Evolutionary conservation across 495 filamentous ascomycete genomes (phyloP).

Genomic region (Darksidea phi): DNA sequence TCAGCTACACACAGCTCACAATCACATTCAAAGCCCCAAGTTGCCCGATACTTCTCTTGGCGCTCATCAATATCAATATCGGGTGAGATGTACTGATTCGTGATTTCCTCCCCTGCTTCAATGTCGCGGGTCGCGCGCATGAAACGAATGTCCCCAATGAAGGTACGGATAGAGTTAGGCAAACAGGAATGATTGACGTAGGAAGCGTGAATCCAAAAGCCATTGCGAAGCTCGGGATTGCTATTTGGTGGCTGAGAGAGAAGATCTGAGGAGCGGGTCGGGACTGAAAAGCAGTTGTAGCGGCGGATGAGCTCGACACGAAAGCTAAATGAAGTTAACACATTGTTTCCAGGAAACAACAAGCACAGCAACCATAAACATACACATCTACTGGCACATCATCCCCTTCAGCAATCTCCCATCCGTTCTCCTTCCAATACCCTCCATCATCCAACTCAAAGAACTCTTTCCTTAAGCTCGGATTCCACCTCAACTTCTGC

Average conservation of each 20-base stretch:
- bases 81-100: conserved; percentile 26
- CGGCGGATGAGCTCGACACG: conserved; percentile 21
- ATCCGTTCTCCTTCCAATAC: conserved; percentile 27
- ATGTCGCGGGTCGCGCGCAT: conserved; percentile 53
- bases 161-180: conserved; percentile 49
- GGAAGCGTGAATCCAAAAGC: conserved; percentile 56
- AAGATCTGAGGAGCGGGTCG: conserved; percentile 23
- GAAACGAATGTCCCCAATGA: conserved; percentile 62
- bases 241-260: conserved; percentile 17
- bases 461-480: conserved; percentile 45
- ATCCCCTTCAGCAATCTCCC: conserved; percentile 4
- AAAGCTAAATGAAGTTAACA: conserved; percentile 13
- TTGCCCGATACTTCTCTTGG: conserved; percentile 13
- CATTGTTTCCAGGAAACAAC: neutral
- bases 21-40: conserved; percentile 27
- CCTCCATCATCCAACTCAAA: conserved; percentile 50
- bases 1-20: conserved; percentile 18
- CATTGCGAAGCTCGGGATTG: conserved; percentile 43
- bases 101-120: conserved; percentile 52
- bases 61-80: conserved; percentile 21
- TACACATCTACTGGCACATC: conserved; percentile 24
- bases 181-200: conserved; percentile 59
- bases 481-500: conserved; percentile 53
- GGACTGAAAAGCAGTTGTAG: conserved; percentile 20
- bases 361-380: neutral